A percentile compares a stretch with the other conserved stretches of the same genome.
Conservation (phyloP, 495 filamentous ascomycete genomes). For the Hypoxylon cercidicola region DNA sequence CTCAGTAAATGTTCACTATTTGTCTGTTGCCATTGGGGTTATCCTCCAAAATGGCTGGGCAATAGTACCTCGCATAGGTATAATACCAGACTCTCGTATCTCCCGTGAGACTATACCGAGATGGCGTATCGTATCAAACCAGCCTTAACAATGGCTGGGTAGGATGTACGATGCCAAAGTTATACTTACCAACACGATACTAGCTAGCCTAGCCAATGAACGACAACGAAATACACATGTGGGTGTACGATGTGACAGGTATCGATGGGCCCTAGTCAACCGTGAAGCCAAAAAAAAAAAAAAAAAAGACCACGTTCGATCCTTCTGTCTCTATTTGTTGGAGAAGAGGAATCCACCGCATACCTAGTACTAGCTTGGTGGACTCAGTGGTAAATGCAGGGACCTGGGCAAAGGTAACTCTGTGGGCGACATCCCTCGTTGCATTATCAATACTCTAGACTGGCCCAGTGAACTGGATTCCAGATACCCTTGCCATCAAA, state of each 20-base stretch:
- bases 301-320: too few species aligned
- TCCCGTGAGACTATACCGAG: too few species aligned
- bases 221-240: slow-evolving; percentile 9
- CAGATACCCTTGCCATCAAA: slow-evolving; percentile 9
- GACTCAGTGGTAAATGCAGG: slow-evolving; percentile 17
- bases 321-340: background rate
- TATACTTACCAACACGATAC: slow-evolving; percentile 8
- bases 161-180: slow-evolving; percentile 4
- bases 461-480: slow-evolving; percentile 4
- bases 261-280: background rate
- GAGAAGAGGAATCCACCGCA: slow-evolving; percentile 28
- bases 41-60: too few species aligned
- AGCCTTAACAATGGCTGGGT: slow-evolving; percentile 1
- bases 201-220: slow-evolving; percentile 11
- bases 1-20: slow-evolving; percentile 2
- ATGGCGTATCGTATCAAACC: too few species aligned
- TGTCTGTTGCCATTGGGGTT: too few species aligned
- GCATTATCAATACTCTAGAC: slow-evolving; percentile 5
- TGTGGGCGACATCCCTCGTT: slow-evolving; percentile 28
- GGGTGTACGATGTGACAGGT: background rate
- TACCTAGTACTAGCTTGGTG: too few species aligned
- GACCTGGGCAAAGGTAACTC: slow-evolving; percentile 19
- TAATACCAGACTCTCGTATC: slow-evolving; percentile 8
- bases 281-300: too few species aligned
- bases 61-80: slow-evolving; percentile 14